Evolutionary conservation across 2,329 filamentous ascomycete species (phyloP), one percentile per base, ranked within the genome.

Genomic region (Verticillium isaacii): DNA sequence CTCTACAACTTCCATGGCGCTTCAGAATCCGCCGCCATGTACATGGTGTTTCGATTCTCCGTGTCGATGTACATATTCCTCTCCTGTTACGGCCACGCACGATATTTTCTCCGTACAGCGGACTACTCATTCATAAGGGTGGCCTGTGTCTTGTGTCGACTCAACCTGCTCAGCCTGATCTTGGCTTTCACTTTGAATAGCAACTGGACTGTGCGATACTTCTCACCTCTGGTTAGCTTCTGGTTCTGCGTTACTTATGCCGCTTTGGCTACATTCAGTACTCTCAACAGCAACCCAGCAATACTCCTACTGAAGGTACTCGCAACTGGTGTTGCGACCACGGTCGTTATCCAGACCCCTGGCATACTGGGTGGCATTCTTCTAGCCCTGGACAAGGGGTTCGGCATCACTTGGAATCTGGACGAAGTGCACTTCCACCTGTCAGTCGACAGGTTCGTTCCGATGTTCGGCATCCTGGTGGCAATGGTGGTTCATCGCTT

Each of bases 21-120:
- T 14, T 83, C 80, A 7, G 75, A 76, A 63, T 69, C 74, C 2
- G 70, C 85, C 5, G 79, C 79, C 68, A 77, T 85, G 36, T 85
- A 87, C 72, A 78, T 84, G 66, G 72, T 84, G 59, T 74, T 85
- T 14, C 80, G 84, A 17, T 69, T 88, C 4, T 73, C 83, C 29
- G 77, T 86, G 7, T 80, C 85, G 1, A 77, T 80, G 1, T 89
- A 88, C 68, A 77, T 89, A 32, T 89, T 89, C 69, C 77, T 89
- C 64, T 86, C 82, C 17, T 82, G 82, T 8, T 89, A 84, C 66
- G 85, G 85, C 1, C 86, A 89, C 67, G 80, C 86, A 0, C 72
- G 80, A 8, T 88, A 84, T 69, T 84, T 89, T 63, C 71, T 87
- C 9, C 75, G 75, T 58, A 86, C 78, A 59, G 75, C 75, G 36